Base-by-base conservation (phyloP, 495 filamentous ascomycete species). In the Bathelium albidoporum region DNA sequence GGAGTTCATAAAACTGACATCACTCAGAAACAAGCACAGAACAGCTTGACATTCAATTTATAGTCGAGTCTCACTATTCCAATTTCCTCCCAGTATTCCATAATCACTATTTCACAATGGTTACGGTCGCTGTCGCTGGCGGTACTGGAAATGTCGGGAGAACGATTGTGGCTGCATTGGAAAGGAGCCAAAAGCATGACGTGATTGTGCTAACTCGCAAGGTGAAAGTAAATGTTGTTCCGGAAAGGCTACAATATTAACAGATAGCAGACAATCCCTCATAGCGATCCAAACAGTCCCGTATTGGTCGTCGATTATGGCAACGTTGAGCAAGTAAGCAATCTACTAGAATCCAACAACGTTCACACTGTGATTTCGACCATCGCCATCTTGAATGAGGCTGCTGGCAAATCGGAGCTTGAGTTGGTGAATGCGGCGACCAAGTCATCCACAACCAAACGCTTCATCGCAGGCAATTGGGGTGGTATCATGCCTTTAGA, bases 301-400 rank as follows among this genome's bases (percentile, higher is more conserved):
- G 60, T 73, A 34, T 31, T 78, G 28, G 59, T 73, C 12, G 71
- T 80, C 12, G 68, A 80, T 68, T 84, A 84, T 67, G 34, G 65
- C 31, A 69, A 81, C 60, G 62, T 81, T 41, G 59, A 62, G 14
- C 66, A 66, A 2, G 62, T 83, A 20, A 69, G 70, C n/a, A 65
- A 71, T 32, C 63, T 65, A 2, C 75, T 85, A 3, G 77, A 82
- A 59, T 67, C 71, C 59, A 69, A 81, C 68, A 75, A 75, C 1
- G 69, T 84, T 22, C 73, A 83, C 61, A 82, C 80, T 0, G 69
- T 84, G 43, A 79, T 85, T 59, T 85, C 81, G 0, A 66, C 75
- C 24, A 74, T 85, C 29, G 64, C 66, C 20, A 73, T 81, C 32
- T 49, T 61, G 39, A 60, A 66, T 24, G 63, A 72, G 49, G 43